Conservation (phyloP, 2,329 filamentous ascomycete species). For the Fusarium acutatum region DNA sequence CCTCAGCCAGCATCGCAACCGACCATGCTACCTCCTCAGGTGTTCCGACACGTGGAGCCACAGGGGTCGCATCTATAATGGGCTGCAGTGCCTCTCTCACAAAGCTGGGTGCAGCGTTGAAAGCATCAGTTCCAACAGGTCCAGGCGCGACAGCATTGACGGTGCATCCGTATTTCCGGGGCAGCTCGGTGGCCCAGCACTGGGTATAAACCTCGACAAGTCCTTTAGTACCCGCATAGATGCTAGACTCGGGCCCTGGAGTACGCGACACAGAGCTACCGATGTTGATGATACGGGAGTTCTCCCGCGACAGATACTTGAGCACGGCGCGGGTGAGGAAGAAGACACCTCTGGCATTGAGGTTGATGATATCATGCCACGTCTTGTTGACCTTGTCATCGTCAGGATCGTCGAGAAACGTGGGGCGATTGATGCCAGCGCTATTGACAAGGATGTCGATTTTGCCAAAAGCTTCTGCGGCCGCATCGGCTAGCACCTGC, state of each 20-base stretch:
- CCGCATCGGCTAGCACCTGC: background rate
- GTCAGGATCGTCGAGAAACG: background rate
- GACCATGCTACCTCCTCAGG: constrained; percentile 3
- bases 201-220: constrained; percentile 1
- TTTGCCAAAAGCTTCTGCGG: background rate
- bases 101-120: background rate
- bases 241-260: background rate
- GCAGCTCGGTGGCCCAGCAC: constrained; percentile 3
- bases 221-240: constrained; percentile 6
- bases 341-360: constrained; percentile 1
- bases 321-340: background rate
- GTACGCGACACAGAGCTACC: background rate
- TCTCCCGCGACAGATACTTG: background rate
- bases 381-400: background rate
- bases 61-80: background rate
- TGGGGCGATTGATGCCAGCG: background rate
- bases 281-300: constrained; percentile 11
- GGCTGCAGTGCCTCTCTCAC: background rate
- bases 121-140: constrained; percentile 37
- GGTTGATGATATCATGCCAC: background rate
- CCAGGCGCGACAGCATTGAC: constrained; percentile 45
- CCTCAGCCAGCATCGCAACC: background rate
- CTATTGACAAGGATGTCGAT: background rate
- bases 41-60: background rate
- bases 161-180: constrained; percentile 39